Evolutionary conservation across 805 yeast genomes (phyloP).

Genomic region (Saccharomycodes ludwigii): DNA sequence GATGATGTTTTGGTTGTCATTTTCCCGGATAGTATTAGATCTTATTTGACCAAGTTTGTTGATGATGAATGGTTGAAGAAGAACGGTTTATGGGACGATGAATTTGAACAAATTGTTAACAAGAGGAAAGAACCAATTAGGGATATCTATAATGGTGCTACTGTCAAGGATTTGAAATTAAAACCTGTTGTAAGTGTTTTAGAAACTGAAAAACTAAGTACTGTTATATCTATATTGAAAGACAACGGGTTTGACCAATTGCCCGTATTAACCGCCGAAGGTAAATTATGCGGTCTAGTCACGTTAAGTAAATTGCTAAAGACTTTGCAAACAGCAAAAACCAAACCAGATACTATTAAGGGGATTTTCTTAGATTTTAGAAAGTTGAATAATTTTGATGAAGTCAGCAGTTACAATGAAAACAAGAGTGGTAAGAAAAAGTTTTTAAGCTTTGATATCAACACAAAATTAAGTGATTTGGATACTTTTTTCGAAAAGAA

Average conservation of each 20-base stretch:
- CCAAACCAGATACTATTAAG: slow-evolving; percentile 40
- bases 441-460: slow-evolving; percentile 52
- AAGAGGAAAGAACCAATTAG: slow-evolving; percentile 10
- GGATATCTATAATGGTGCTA: slow-evolving; percentile 39
- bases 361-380: slow-evolving; percentile 56
- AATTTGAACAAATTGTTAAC: slow-evolving; percentile 26
- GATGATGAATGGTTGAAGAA: slow-evolving; percentile 86
- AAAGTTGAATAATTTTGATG: slow-evolving; percentile 46
- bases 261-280: slow-evolving; percentile 51
- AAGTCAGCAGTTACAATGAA: slow-evolving; percentile 50
- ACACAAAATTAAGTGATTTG: slow-evolving; percentile 54
- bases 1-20: slow-evolving; percentile 68
- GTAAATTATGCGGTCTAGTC: slow-evolving; percentile 61
- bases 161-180: slow-evolving; percentile 56
- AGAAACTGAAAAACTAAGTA: slow-evolving; percentile 43
- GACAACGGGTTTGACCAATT: slow-evolving; percentile 75
- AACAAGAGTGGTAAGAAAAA: slow-evolving; percentile 51
- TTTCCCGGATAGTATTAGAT: slow-evolving; percentile 79
- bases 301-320: slow-evolving; percentile 65
- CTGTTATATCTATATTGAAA: slow-evolving; percentile 58
- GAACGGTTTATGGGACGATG: slow-evolving; percentile 57
- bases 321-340: slow-evolving; percentile 47
- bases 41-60: slow-evolving; percentile 75
- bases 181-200: slow-evolving; percentile 72
- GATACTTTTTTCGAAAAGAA: slow-evolving; percentile 74